Base-by-base conservation (phyloP, 2,329 filamentous ascomycete species). In the Fonsecaea pedrosoi region DNA sequence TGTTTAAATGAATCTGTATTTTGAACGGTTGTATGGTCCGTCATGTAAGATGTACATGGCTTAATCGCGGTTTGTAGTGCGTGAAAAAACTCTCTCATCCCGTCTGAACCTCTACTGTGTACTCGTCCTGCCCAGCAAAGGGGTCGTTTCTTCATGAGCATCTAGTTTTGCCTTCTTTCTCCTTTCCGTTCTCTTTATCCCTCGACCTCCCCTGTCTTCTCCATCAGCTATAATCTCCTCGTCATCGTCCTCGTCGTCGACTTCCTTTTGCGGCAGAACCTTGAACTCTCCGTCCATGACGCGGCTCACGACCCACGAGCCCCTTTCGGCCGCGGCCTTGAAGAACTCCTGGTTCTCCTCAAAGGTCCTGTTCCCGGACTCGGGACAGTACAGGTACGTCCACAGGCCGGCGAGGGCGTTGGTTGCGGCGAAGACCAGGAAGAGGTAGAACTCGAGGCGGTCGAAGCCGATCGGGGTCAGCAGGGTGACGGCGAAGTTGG, bases 291-390 rank as follows among this genome's bases (percentile, higher is more conserved):
- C 86, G 0, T 81, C 80, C 42, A 81, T 77, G 6, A 89, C 83
- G 67, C 82, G 84, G 30, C 72, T 74, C 1, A 89, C 86, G 34
- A 78, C 76, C 86, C 86, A 89, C 3, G 77, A 83, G 3, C 80
- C 80, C 1, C 80, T 79, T 54, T 86, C 79, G 54, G 76, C 78
- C 2, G 86, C 86, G 65, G 82, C 81, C 60, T 80, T 78, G 71
- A 88, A 88, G 75, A 87, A 88, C 61, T 82, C 77, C 73, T 86
- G 84, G 68, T 88, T 88, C 71, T 87, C 86, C 68, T 87, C 85
- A 68, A 88, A 88, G 57, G 81, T 84, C 32, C 87, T 74, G 0
- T 85, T 84, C 0, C 86, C 86, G 13, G 81, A 86, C 74, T 88
- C 86, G 0, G 86, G 86, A 34, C 75, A 77, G 66, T 79, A 81